phyloP scores from a whole-genome alignment of 495 filamentous ascomycete genomes.

The Aspergillus biplanus region DNA sequence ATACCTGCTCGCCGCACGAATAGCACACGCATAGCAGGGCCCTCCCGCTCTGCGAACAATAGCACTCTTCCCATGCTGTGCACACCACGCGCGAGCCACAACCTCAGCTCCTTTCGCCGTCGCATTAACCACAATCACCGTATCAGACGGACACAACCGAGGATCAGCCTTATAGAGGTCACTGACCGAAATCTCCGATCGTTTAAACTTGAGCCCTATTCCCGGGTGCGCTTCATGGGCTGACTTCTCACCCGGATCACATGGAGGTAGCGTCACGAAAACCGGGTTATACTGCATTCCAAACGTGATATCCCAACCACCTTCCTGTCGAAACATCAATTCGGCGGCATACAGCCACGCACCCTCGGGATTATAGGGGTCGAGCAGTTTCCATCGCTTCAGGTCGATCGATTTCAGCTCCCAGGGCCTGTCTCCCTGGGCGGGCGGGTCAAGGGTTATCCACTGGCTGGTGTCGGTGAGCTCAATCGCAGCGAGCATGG shows the following conservation, averaged over 20 bases:
- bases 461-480: neutral
- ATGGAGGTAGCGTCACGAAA: neutral
- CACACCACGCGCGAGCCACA: slow-evolving; percentile 6
- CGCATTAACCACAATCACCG: slow-evolving; percentile 1
- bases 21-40: neutral
- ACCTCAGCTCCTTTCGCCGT: neutral
- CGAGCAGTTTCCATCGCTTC: neutral
- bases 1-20: neutral
- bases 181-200: neutral
- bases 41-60: neutral
- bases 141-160: neutral
- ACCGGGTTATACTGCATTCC: neutral
- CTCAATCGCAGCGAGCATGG: neutral
- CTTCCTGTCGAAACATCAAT: neutral
- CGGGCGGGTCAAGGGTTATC: neutral
- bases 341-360: neutral
- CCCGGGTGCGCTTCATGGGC: neutral
- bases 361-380: neutral
- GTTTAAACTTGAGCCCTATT: neutral
- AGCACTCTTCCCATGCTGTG: slow-evolving; percentile 1
- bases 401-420: neutral
- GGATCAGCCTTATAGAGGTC: neutral
- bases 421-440: neutral
- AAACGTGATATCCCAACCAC: neutral
- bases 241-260: neutral